These are phyloP conservation scores for Mycena albidolilacea DNA, from an alignment of 768 basidiomycete genomes.

Conservation along the genomic window DNA sequence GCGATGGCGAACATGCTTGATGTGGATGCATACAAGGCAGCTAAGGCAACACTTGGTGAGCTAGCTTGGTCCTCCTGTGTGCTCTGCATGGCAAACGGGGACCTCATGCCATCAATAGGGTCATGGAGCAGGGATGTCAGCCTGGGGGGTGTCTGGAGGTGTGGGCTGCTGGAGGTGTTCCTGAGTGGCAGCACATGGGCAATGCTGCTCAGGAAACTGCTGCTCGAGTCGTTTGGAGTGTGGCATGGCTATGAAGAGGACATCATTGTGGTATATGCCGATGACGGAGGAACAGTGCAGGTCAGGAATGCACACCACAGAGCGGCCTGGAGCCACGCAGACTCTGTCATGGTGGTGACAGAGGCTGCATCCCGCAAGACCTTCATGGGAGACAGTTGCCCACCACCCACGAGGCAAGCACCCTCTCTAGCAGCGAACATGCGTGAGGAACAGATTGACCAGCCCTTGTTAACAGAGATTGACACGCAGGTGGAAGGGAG, in stretches of 20 bases:
- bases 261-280: conserved; percentile 3
- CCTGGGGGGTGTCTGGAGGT: conserved; percentile 16
- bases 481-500: too few species aligned
- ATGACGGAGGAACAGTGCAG: background rate
- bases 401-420: conserved; percentile 33
- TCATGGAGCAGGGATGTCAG: conserved; percentile 31
- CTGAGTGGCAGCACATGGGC: conserved; percentile 38
- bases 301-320: background rate
- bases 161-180: conserved; percentile 38
- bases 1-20: conserved; percentile 33
- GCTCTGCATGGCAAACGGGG: conserved; percentile 40
- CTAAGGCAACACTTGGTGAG: background rate
- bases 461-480: background rate
- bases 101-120: conserved; percentile 29
- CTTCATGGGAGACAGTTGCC: conserved; percentile 23
- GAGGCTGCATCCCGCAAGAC: conserved; percentile 15
- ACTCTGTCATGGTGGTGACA: conserved; percentile 21
- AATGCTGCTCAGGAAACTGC: conserved; percentile 37
- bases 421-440: background rate
- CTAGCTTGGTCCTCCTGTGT: background rate
- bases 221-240: conserved; percentile 33
- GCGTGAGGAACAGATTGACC: background rate
- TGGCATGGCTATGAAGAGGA: conserved; percentile 35
- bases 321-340: background rate
- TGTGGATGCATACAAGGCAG: conserved; percentile 13